These are phyloP conservation scores for Dichotomopilus funicola DNA, from an alignment of 2,329 filamentous ascomycete species.

Conservation along the genomic window DNA sequence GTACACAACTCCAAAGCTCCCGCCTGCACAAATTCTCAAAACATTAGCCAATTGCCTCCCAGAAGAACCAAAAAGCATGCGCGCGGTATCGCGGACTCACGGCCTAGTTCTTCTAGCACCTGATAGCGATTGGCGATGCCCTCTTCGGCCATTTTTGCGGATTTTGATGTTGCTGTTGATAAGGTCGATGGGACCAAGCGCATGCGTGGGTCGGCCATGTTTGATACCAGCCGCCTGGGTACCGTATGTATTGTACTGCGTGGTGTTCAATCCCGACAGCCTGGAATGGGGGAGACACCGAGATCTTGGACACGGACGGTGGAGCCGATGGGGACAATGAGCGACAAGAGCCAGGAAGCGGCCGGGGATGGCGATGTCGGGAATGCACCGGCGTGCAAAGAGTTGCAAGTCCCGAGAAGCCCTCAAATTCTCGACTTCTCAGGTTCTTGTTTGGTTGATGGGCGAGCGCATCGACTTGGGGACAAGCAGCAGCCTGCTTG, in stretches of 20 bases:
- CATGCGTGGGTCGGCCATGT: neutral
- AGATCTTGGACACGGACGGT: slow-evolving; percentile 6
- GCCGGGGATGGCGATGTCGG: neutral
- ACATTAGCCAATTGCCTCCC: slow-evolving; percentile 4
- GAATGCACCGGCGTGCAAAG: too few relatives aligned
- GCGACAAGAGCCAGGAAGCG: neutral
- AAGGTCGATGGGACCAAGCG: neutral
- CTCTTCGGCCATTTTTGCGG: slow-evolving; percentile 47
- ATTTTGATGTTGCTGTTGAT: slow-evolving; percentile 1
- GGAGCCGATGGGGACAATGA: neutral
- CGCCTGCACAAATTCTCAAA: slow-evolving; percentile 50
- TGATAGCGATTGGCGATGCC: slow-evolving; percentile 81
- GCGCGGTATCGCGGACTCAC: slow-evolving; percentile 47
- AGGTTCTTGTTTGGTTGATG: neutral
- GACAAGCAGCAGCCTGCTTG: too few relatives aligned
- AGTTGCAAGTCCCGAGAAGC: too few relatives aligned
- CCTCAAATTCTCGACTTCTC: too few relatives aligned
- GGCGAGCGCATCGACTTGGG: neutral
- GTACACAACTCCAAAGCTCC: slow-evolving; percentile 94
- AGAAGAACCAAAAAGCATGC: neutral
- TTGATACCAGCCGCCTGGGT: neutral
- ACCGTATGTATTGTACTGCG: too few relatives aligned
- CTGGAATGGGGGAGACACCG: neutral
- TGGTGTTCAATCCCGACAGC: too few relatives aligned
- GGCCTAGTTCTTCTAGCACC: slow-evolving; percentile 91